Evolutionary conservation across 805 yeast species (phyloP).

Genomic region (Maudiozyma bulderi): DNA sequence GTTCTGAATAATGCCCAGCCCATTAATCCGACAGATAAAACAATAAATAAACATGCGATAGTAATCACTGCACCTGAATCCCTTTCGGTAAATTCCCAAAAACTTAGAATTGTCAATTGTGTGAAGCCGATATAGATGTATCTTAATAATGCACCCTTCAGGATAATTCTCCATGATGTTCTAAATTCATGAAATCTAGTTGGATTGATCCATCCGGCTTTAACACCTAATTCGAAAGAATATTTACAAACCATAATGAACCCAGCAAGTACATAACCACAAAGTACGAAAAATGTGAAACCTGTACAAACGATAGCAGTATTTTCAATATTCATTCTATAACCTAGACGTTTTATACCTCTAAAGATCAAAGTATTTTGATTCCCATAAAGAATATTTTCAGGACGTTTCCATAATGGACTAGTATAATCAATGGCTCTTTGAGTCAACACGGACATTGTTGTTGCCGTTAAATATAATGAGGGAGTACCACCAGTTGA

Average conservation of each 20-base stretch:
- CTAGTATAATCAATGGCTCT: conserved; percentile 19
- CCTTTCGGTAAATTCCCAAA: conserved; percentile 75
- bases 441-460: conserved; percentile 67
- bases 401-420: conserved; percentile 30
- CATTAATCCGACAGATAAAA: conserved; percentile 52
- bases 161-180: conserved; percentile 44
- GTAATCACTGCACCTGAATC: conserved; percentile 89
- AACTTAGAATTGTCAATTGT: conserved; percentile 64
- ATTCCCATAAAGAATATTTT: conserved; percentile 39
- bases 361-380: conserved; percentile 55
- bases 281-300: conserved; percentile 71
- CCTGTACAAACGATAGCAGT: conserved; percentile 81
- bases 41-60: conserved; percentile 60
- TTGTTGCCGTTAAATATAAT: conserved; percentile 49
- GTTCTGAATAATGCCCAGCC: conserved; percentile 61
- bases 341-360: conserved; percentile 80
- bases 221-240: conserved; percentile 37
- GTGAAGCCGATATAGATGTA: conserved; percentile 80
- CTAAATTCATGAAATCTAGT: conserved; percentile 42
- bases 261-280: conserved; percentile 63
- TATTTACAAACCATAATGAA: conserved; percentile 47
- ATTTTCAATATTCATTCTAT: conserved; percentile 62
- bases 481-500: conserved; percentile 84
- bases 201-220: conserved; percentile 42
- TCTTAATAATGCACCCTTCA: conserved; percentile 73